These are phyloP conservation scores for Penicillium sp. DNA, from an alignment of 2,329 filamentous ascomycete species.

Conservation along the genomic window DNA sequence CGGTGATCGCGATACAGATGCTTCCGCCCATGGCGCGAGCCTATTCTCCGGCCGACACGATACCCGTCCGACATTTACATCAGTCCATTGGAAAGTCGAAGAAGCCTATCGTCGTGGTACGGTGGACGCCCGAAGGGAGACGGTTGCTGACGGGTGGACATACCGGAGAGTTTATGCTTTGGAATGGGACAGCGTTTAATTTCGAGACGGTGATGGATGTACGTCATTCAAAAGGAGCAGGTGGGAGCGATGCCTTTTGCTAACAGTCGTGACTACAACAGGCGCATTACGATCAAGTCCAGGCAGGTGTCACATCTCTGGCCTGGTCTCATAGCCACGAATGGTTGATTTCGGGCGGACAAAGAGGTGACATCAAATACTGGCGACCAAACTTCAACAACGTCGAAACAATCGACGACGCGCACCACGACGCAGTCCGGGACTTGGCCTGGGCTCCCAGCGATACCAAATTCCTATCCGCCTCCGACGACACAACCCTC, in stretches of 20 bases:
- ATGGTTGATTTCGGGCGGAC: slow-evolving; percentile 94
- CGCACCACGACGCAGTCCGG: slow-evolving; percentile 85
- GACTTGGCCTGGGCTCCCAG: slow-evolving; percentile 93
- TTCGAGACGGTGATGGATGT: slow-evolving; percentile 98
- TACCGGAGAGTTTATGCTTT: slow-evolving; percentile 96
- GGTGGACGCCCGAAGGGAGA: slow-evolving; percentile 96
- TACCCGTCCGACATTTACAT: slow-evolving; percentile 94
- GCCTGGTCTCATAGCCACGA: slow-evolving; percentile 92
- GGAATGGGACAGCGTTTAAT: slow-evolving; percentile 99
- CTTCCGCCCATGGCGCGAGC: slow-evolving; percentile 79
- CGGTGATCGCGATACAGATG: slow-evolving; percentile 64
- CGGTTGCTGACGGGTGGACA: slow-evolving; percentile 90
- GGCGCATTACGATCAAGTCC: slow-evolving; percentile 73
- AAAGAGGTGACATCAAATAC: slow-evolving; percentile 95
- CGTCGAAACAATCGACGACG: slow-evolving; percentile 84
- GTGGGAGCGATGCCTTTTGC: neutral
- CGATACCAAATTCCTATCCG: slow-evolving; percentile 94
- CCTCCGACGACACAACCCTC: slow-evolving; percentile 88
- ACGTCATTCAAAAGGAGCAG: slow-evolving; percentile 25
- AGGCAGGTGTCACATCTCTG: slow-evolving; percentile 52
- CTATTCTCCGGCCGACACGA: slow-evolving; percentile 78
- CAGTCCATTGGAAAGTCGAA: slow-evolving; percentile 99
- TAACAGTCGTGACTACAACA: slow-evolving; percentile 29
- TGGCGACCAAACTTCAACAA: slow-evolving; percentile 99
- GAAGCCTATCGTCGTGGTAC: slow-evolving; percentile 94